Evolutionary conservation across 768 basidiomycete species (phyloP), one percentile per base, ranked within the genome.

Genomic region (Leccinum variicolor): DNA sequence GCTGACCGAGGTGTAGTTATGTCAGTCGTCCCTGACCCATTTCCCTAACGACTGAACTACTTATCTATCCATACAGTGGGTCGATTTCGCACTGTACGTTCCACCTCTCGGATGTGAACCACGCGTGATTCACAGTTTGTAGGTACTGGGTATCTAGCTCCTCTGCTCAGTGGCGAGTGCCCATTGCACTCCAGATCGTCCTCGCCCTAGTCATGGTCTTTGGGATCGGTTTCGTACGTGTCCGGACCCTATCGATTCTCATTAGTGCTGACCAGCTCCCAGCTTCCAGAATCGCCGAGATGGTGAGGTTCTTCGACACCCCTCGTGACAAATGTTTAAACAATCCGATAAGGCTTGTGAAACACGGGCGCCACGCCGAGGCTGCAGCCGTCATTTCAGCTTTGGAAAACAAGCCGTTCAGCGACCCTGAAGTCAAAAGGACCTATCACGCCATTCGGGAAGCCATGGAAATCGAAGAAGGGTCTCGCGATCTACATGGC

Each of bases 371-470:
- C 29, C 68, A 79, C 50, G 81, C 78, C 1, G 83, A 85, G 59
- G 83, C 84, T 0, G 72, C 81, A 28, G 82, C 83, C 4, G 83
- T 86, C 41, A 81, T 87, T 49, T 81, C 81, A n/a, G 84, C 83
- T 3, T 73, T 87, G 21, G 84, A 84, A 17, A 78, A 83, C 54
- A 81, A 78, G 52, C 74, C 79, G 0, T 67, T 76, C 46, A 76
- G 77, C 26, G 78, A 84, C 61, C 66, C 74, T 1, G 67, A 69
- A 2, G 81, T 85, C 1, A 76, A 77, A 55, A 77, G 76, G 48
- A 83, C 81, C 7, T 85, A 77, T 63, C 75, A 76, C 34, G 84
- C 79, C 29, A 84, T 84, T 54, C 71, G 74, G 34, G 84, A 86
- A 64, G 79, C 81, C 4, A 75, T 84, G 23, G 68, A 76, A 25